These are phyloP conservation scores for Leishmania turanica DNA, from an alignment of 208 protist genomes.

Conservation along the genomic window DNA sequence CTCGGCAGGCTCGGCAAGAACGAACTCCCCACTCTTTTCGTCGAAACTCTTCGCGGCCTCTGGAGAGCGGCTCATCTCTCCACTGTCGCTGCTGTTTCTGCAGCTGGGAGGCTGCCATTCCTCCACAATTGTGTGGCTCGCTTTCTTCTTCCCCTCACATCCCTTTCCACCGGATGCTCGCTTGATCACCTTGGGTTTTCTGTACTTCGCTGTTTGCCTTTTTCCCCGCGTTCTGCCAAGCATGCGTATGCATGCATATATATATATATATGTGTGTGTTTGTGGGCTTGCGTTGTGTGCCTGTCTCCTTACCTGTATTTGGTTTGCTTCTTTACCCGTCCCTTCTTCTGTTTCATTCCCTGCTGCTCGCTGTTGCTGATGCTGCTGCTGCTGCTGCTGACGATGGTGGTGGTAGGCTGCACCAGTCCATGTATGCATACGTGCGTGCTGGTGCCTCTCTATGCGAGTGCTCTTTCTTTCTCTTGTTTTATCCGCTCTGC, in stretches of 20 bases:
- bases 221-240: not conserved
- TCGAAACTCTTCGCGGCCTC: not conserved
- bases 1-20: not conserved
- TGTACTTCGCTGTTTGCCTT: not conserved
- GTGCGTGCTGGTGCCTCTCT: not conserved
- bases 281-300: not conserved
- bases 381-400: not conserved
- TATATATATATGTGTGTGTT: not conserved
- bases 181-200: not conserved
- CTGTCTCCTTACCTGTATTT: not conserved
- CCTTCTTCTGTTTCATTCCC: not conserved
- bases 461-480: not conserved
- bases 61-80: not conserved
- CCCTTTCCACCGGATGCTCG: not conserved
- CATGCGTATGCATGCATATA: not conserved
- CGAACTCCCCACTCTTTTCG: not conserved
- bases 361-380: not conserved
- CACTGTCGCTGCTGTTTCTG: not conserved
- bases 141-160: not conserved
- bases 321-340: not conserved
- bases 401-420: not conserved
- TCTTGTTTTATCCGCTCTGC: not conserved
- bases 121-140: not conserved
- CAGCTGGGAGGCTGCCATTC: not conserved
- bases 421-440: not conserved